A percentile compares a stretch with the other conserved stretches of the same genome.
Evolutionary conservation across 1,284 basidiomycete species (phyloP).

Genomic region (Leccinum huronense): DNA sequence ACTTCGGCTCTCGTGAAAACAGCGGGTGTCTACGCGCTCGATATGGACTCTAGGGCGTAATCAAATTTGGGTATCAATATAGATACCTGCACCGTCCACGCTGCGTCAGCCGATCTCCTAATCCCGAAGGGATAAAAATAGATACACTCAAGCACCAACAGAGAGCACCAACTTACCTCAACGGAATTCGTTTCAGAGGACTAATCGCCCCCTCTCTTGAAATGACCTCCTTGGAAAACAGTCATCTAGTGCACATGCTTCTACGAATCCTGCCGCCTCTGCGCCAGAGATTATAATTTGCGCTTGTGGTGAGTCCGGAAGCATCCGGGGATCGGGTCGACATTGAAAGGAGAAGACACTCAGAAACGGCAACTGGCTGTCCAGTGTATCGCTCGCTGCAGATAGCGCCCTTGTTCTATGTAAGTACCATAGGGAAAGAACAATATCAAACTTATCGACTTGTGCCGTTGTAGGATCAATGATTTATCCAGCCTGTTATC

Average conservation of each 20-base stretch:
- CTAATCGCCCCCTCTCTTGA: constrained; percentile 38
- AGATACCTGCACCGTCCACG: neutral
- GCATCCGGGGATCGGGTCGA: constrained; percentile 27
- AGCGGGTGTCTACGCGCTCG: neutral
- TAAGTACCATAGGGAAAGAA: neutral
- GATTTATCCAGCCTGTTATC: neutral
- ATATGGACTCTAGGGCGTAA: neutral
- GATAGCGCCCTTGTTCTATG: constrained; percentile 7
- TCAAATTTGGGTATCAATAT: no score
- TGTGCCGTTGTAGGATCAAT: constrained; percentile 8
- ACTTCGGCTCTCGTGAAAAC: neutral
- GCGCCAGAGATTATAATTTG: neutral
- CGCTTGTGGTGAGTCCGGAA: constrained; percentile 30
- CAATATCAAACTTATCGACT: constrained; percentile 7
- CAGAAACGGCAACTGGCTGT: constrained; percentile 4
- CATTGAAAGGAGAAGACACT: constrained; percentile 1
- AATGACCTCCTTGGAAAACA: constrained; percentile 33
- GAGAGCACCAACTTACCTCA: constrained; percentile 23
- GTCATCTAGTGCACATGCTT: constrained; percentile 7
- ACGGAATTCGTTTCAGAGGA: constrained; percentile 44
- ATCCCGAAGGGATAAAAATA: neutral
- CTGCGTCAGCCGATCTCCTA: neutral
- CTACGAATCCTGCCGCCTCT: constrained; percentile 13
- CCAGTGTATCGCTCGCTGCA: neutral
- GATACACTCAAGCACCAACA: neutral